Evolutionary conservation across 2,329 filamentous ascomycete genomes (phyloP).

Genomic region (Aspergillus ibericus): DNA sequence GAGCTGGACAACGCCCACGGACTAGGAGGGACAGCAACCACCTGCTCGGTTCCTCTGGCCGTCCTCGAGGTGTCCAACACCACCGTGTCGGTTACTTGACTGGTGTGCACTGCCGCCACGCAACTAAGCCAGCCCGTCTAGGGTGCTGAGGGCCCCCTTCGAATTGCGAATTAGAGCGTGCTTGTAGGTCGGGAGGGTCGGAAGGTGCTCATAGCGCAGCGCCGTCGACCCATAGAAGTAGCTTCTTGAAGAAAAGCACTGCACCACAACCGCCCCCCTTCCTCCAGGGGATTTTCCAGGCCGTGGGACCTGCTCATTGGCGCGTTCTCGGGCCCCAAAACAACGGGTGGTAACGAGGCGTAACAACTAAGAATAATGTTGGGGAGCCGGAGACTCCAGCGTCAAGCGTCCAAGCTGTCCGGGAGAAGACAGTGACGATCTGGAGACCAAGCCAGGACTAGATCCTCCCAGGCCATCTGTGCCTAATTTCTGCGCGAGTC

Average conservation of each 20-base stretch:
- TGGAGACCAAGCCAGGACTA: slow-evolving; percentile 1
- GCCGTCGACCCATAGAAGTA: slow-evolving; percentile 23
- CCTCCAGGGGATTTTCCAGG: slow-evolving; percentile 22
- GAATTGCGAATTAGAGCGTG: slow-evolving; percentile 20
- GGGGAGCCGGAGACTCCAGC: neutral
- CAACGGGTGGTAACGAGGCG: neutral
- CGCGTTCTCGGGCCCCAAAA: neutral
- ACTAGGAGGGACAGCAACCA: slow-evolving; percentile 3
- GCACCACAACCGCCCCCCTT: slow-evolving; percentile 25
- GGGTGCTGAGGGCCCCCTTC: slow-evolving; percentile 13
- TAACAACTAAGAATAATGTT: neutral
- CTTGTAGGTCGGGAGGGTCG: slow-evolving; percentile 22
- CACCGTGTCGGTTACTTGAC: slow-evolving; percentile 11
- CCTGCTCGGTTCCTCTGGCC: neutral
- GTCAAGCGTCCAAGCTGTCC: neutral
- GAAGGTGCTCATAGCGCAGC: slow-evolving; percentile 25
- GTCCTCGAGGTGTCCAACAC: slow-evolving; percentile 1
- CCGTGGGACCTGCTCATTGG: slow-evolving; percentile 25
- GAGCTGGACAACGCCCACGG: neutral
- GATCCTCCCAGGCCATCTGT: slow-evolving; percentile 3
- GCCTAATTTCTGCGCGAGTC: slow-evolving; percentile 7
- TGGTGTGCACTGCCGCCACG: slow-evolving; percentile 14
- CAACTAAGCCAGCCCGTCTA: slow-evolving; percentile 13
- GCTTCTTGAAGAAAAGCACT: slow-evolving; percentile 21
- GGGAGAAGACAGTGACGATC: neutral